Percentiles rank a stretch among this genome's conserved stretches.
Evolutionary conservation across 805 yeast genomes (phyloP).

Genomic region (Yarrowia sp.): DNA sequence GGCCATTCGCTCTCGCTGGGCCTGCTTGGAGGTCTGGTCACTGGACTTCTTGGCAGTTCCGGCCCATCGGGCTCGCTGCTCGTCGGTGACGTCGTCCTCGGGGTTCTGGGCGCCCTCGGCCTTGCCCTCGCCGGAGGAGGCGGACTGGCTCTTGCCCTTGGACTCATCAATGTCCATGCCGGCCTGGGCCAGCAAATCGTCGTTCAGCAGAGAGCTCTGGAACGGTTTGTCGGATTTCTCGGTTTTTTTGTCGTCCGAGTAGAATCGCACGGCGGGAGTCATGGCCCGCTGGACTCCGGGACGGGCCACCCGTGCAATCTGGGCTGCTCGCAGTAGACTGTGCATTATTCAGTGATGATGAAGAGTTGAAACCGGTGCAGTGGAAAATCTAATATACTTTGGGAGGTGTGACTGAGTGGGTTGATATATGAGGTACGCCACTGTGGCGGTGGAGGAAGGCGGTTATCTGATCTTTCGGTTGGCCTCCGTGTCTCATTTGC

Average conservation of each 20-base stretch:
- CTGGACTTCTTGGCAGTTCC: constrained; percentile 56
- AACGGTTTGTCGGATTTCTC: constrained; percentile 41
- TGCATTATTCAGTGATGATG: constrained; percentile 32
- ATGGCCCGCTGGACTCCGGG: constrained; percentile 25
- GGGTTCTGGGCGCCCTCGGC: constrained; percentile 25
- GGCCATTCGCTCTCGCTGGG: constrained; percentile 81
- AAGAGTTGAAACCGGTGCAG: constrained; percentile 8
- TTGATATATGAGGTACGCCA: constrained; percentile 8
- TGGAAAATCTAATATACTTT: constrained; percentile 33
- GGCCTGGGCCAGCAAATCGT: constrained; percentile 81
- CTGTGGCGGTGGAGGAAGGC: background rate
- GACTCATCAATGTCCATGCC: constrained; percentile 66
- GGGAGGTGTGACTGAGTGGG: constrained; percentile 9
- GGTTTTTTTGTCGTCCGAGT: constrained; percentile 46
- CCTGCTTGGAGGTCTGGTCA: constrained; percentile 50
- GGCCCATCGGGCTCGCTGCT: constrained; percentile 55
- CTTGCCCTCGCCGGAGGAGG: background rate
- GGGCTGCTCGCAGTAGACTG: constrained; percentile 38
- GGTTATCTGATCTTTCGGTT: background rate
- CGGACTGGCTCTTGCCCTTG: constrained; percentile 27
- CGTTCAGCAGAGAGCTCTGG: constrained; percentile 69
- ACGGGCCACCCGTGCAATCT: constrained; percentile 37
- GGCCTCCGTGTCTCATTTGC: background rate
- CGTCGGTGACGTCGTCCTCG: constrained; percentile 42
- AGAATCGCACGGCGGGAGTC: constrained; percentile 37